Percentiles rank a stretch among this genome's conserved stretches.
Conservation (phyloP, 352 stramenopile genomes). For the Pythium biforme region DNA sequence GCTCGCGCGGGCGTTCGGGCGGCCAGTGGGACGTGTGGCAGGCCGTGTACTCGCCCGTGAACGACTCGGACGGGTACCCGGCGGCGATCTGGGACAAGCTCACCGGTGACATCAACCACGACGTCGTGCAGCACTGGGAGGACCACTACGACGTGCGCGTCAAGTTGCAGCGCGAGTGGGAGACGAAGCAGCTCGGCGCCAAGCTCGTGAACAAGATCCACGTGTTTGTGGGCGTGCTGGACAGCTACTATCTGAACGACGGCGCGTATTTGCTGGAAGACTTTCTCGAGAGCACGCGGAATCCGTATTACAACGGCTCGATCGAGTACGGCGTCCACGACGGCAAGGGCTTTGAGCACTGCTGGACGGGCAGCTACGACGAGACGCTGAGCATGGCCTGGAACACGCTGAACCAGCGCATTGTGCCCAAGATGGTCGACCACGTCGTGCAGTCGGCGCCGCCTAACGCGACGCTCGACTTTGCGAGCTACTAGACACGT, state of each 20-base stretch:
- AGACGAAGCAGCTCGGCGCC: slow-evolving; percentile 38
- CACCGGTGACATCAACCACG: slow-evolving; percentile 56
- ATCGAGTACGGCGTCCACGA: slow-evolving; percentile 70
- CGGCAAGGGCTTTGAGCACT: slow-evolving; percentile 71
- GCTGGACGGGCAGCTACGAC: slow-evolving; percentile 73
- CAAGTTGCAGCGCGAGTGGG: slow-evolving; percentile 71
- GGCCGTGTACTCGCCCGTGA: slow-evolving; percentile 67
- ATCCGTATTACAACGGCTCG: slow-evolving; percentile 71
- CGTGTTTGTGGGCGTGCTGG: slow-evolving; percentile 68
- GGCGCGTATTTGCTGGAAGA: slow-evolving; percentile 68
- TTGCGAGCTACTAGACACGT: slow-evolving; percentile 49
- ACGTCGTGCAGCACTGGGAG: slow-evolving; percentile 66
- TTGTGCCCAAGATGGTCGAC: slow-evolving; percentile 62
- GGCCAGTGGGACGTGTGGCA: slow-evolving; percentile 79
- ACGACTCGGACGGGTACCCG: slow-evolving; percentile 56
- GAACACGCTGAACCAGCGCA: slow-evolving; percentile 75
- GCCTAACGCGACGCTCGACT: slow-evolving; percentile 44
- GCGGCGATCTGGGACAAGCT: slow-evolving; percentile 67
- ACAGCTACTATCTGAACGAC: slow-evolving; percentile 81
- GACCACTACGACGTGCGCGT: slow-evolving; percentile 62
- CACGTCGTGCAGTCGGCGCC: slow-evolving; percentile 55
- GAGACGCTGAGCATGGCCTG: slow-evolving; percentile 66
- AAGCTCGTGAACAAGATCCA: slow-evolving; percentile 79
- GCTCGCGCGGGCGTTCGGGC: slow-evolving; percentile 60
- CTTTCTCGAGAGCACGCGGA: slow-evolving; percentile 53